Evolutionary conservation across 2,329 filamentous ascomycete species (phyloP), one percentile per base, ranked within the genome.

Genomic region (Ceratocystis variospora): DNA sequence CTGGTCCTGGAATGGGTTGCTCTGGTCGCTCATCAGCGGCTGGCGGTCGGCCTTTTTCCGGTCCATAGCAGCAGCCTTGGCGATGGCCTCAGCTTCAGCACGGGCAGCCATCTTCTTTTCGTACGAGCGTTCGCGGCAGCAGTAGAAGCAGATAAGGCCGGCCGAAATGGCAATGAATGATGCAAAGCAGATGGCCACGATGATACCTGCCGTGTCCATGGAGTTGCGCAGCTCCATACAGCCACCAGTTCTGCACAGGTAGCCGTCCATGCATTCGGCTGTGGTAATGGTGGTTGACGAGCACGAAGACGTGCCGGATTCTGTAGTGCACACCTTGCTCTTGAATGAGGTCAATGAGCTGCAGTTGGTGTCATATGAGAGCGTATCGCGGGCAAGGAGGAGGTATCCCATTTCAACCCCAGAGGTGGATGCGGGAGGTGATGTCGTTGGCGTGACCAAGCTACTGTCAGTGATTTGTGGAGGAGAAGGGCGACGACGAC

Each of bases 51-150:
- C 73, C 62, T 75, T 73, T 71, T 76, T 73, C 74, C 77, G 77
- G 68, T 75, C 77, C 12, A 70, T 69, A 46, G 67, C 69, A 62
- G 78, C 76, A 71, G 78, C 78, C 72, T 79, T 78, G 62, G 78
- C 79, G 63, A 80, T 78, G 31, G 77, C 77, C n/a, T 77, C 77
- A 57, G 79, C 79, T 74, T 83, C 80, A 67, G 77, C 76, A 69
- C 77, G 77, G 67, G 77, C 77, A 65, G 73, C 73, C 44, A 77
- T 72, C 61, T 75, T 74, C 72, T 76, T 77, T 71, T 80, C 76
- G 70, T 75, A 70, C 72, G 73, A 73, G 70, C 77, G 75, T 70
- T 84, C 81, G 68, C 75, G 75, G 76, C 77, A 80, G 78, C 80
- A 83, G 69, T 79, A 75, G 76, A 79, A 79, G 71, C 78, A 77